Evolutionary conservation across 2,329 filamentous ascomycete species (phyloP).

Genomic region (Leptographium radiaticola): DNA sequence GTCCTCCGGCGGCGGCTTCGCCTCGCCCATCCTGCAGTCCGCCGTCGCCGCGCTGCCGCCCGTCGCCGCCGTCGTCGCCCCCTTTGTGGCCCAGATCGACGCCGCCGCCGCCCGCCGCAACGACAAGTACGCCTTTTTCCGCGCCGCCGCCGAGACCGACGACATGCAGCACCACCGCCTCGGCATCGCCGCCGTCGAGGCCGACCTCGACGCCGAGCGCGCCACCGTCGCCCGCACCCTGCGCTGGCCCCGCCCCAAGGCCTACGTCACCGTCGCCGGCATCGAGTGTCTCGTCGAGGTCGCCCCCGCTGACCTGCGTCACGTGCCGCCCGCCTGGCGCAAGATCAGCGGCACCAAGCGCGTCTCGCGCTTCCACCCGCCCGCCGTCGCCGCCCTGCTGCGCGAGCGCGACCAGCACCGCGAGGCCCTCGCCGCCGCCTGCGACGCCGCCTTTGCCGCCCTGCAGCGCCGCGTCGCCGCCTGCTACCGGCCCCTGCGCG

Average conservation of each 20-base stretch:
- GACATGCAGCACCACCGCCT: slow-evolving; percentile 80
- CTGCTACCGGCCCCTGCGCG: slow-evolving; percentile 82
- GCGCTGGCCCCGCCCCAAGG: slow-evolving; percentile 28
- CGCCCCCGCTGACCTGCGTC: slow-evolving; percentile 65
- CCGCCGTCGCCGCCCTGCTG: slow-evolving; percentile 71
- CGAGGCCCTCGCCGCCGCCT: slow-evolving; percentile 82
- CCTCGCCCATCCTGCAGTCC: slow-evolving; percentile 53
- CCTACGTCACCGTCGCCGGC: slow-evolving; percentile 70
- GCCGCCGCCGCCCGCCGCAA: slow-evolving; percentile 67
- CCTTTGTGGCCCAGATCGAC: slow-evolving; percentile 76
- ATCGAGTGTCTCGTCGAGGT: slow-evolving; percentile 96
- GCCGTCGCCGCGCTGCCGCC: slow-evolving; percentile 64
- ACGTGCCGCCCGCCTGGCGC: slow-evolving; percentile 84
- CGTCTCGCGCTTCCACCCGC: slow-evolving; percentile 84
- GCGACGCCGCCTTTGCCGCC: slow-evolving; percentile 65
- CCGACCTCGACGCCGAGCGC: slow-evolving; percentile 71
- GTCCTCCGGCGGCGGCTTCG: slow-evolving; percentile 62
- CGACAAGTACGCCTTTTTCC: slow-evolving; percentile 92
- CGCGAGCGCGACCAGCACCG: slow-evolving; percentile 89
- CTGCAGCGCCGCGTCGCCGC: slow-evolving; percentile 62
- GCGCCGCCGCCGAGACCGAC: slow-evolving; percentile 75
- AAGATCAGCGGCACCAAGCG: slow-evolving; percentile 95
- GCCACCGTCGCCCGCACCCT: slow-evolving; percentile 58
- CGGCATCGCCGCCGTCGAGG: slow-evolving; percentile 82
- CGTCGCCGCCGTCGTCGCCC: slow-evolving; percentile 59